Base-by-base conservation (phyloP, 495 filamentous ascomycete species). In the Penicillium waksmanii region DNA sequence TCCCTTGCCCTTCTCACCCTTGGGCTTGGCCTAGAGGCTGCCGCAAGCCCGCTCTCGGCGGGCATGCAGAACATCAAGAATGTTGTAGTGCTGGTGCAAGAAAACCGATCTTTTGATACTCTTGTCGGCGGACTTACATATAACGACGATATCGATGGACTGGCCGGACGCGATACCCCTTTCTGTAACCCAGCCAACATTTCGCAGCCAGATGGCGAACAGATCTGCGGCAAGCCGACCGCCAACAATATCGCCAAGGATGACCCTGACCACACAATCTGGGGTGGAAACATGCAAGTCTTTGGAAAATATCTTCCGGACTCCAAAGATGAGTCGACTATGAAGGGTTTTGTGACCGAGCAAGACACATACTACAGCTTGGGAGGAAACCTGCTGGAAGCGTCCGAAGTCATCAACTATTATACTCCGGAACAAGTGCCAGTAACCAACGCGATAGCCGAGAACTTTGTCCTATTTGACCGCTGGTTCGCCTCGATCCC, bases 401-500 rank as follows among this genome's bases (percentile, higher is more conserved):
- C 74, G 0, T 68, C 70, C 23, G 72, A 80, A 57, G 79, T 75
- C 18, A 77, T 83, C 55, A 78, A 80, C 64, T 81, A 80, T 67
- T 81, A 80, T 65, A 72, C 74, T 13, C 73, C 71, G 2, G 75
- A 78, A 13, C 69, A 77, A 34, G 64, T 81, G 8, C 78, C 77
- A 2, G 73, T 82, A n/a, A 71, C 79, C 48, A 71, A 64, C 25
- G 57, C 70, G 33, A 70, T 83, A 43, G 78, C 76, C 12, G 72
- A 80, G 63, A 80, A 83, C 57, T 83, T 72, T 56, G 71, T 78
- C 1, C 68, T 80, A 1, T 80, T 81, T 56, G 77, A 82, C 62
- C 62, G 70, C 25, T 83, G 78, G 77, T 78, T 78, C 56, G 75
- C 77, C 13, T 57, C 72, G 17, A 70, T 80, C n/a, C 80, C 78